Evolutionary conservation across 495 filamentous ascomycete species (phyloP).

Genomic region (Parathielavia appendiculata): DNA sequence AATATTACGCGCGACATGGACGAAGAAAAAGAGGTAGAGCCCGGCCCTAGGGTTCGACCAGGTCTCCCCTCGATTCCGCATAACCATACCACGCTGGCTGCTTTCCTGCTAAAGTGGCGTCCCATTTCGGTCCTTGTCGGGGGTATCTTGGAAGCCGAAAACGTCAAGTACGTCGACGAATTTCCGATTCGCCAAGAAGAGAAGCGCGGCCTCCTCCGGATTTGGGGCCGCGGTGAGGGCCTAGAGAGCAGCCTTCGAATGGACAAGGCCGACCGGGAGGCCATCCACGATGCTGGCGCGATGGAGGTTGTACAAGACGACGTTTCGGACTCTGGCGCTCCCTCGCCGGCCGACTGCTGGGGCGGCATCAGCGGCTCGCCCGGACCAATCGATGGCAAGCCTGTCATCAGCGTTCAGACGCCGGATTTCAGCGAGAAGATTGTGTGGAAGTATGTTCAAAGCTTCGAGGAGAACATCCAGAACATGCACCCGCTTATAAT

Average conservation of each 20-base stretch:
- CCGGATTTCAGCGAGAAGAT: constrained; percentile 60
- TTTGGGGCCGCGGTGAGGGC: constrained; percentile 77
- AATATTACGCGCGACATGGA: constrained; percentile 35
- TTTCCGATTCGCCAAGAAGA: constrained; percentile 68
- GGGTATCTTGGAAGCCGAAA: constrained; percentile 39
- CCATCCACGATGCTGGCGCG: constrained; percentile 28
- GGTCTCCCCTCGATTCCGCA: constrained; percentile 63
- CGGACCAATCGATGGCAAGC: constrained; percentile 36
- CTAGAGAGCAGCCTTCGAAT: constrained; percentile 38
- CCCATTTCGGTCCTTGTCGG: constrained; percentile 55
- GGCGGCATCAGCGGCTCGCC: constrained; percentile 46
- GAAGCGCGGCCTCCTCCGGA: constrained; percentile 64
- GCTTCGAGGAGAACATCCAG: constrained; percentile 76
- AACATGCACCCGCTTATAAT: constrained; percentile 84
- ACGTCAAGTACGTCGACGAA: constrained; percentile 58
- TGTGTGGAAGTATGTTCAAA: constrained; percentile 58
- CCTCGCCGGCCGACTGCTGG: constrained; percentile 45
- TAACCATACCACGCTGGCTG: constrained; percentile 77
- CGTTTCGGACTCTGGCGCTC: constrained; percentile 46
- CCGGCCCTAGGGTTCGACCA: constrained; percentile 42
- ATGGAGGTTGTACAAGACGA: constrained; percentile 33
- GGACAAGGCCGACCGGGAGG: constrained; percentile 24
- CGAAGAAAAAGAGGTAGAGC: constrained; percentile 42
- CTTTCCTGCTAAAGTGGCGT: constrained; percentile 67
- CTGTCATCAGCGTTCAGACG: constrained; percentile 47